phyloP scores from a whole-genome alignment of 73 alveolate species.

The Tetrahymena elliotti region DNA sequence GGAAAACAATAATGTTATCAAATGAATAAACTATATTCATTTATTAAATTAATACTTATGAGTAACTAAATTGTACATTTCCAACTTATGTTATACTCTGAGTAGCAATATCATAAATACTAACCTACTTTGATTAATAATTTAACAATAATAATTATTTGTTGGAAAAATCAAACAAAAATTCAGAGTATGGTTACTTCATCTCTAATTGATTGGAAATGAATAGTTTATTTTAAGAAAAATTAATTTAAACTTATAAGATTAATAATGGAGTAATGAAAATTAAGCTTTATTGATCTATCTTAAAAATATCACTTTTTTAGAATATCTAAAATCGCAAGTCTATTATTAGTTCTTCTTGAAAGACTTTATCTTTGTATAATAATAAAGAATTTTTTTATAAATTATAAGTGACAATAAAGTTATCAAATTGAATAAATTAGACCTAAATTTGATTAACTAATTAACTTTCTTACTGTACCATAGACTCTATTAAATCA shows the following conservation, averaged over 20 bases:
- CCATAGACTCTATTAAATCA: neutral
- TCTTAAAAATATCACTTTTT: neutral
- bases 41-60: neutral
- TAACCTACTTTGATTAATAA: neutral
- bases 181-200: neutral
- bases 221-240: neutral
- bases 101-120: neutral
- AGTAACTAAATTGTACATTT: neutral
- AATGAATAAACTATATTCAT: neutral
- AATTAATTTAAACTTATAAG: neutral
- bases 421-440: neutral
- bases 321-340: neutral
- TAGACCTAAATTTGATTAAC: neutral
- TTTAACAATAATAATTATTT: neutral
- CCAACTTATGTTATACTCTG: neutral
- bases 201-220: neutral
- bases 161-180: neutral
- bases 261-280: neutral
- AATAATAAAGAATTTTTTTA: neutral
- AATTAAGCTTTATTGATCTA: neutral
- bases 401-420: neutral
- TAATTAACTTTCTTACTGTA: neutral
- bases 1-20: neutral
- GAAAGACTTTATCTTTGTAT: neutral
- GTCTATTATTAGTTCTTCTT: neutral